Evolutionary conservation across 805 yeast species (phyloP), one percentile per base, ranked within the genome.

Genomic region (Starmerella davenportii): DNA sequence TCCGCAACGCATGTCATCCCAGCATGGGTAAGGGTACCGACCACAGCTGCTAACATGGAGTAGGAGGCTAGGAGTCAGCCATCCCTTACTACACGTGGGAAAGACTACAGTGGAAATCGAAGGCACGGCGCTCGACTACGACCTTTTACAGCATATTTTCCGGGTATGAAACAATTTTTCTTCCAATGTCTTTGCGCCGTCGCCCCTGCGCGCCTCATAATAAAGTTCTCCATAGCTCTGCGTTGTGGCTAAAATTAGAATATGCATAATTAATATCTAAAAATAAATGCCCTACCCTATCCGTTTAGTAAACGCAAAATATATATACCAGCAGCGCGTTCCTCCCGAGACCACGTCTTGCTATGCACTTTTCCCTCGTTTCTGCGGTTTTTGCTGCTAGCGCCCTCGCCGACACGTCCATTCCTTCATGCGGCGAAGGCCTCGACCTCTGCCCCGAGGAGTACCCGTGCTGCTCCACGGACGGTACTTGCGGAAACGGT

Each of bases 401-500:
- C 24, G 34, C 28, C 36, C 9, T 30, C n/a, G 27, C 34, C 20
- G 30, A 13, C 18, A 3, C 30, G 16, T 21, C 34, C 29, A 32
- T 37, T 36, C 48, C 52, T 34, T 36, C 37, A 30, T 43, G 59
- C 42, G 46, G 53, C 38, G 43, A 43, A 34, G 43, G 53, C 43
- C 37, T 46, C 46, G 38, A 40, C 47, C 45, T 37, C 51, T 84
- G 95, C 61, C 95, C 95, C 2, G 72, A 76, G 52, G 66, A 64
- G 34, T 47, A 54, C 15, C 95, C 95, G 40, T 84, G 95, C 59
- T 84, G 95, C 57, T 72, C 80, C 11, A 76, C 73, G 47, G 75
- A 69, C 48, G 95, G 95, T 36, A 63, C 59, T 25, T 80, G 92
- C 62, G 92, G 92, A 50, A 68, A 74, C 19, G 92, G 92, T 16